Evolutionary conservation across 192 early-diverging fungal genomes (phyloP), one percentile per base, ranked within the genome.

Genomic region (Glomus cerebriforme): DNA sequence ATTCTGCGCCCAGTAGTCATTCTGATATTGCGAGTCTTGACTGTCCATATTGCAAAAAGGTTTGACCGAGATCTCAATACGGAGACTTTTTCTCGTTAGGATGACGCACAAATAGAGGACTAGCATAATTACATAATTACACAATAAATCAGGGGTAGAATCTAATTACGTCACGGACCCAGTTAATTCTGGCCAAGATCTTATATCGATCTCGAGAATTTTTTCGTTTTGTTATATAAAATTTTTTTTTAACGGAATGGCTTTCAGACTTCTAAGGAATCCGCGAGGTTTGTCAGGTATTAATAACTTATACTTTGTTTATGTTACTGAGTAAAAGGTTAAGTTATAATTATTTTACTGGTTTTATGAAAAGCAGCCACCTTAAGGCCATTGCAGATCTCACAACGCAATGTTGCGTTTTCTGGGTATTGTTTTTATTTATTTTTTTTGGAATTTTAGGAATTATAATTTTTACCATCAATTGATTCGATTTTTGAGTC

Each of bases 1-100:
- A 68, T 37, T 35, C 34, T 68, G 29, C 15, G 29, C 32, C 66
- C 66, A 68, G 8, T 68, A 68, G 2, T 68, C 66, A 68, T 29
- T 29, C 27, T 26, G 62, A 63, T 63, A 63, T 63, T 63, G n/a
- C 10, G n/a, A 24, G n/a, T 54, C 49, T 54, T 54, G 49, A 54
- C 19, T 54, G 17, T 17, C 17, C 49, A 54, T 54, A 19, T 54
- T 54, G 49, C 6, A 54, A 54, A 6, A 22, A 5, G 7, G 19
- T 54, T 54, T 54, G 49, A 54, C 19, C 49, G 49, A 54, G 17
- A 49, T 49, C 47, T 49, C 39, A 43, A 43, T 43, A 43, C 7
- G 10, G 13, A 49, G 13, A 22, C 19, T 54, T 54, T 43, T 43
- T 12, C 9, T 10, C 12, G 39, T 43, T 43, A 9, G 39, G 10